phyloP scores from a whole-genome alignment of 2,329 filamentous ascomycete species.

The Byssothecium circinans region DNA sequence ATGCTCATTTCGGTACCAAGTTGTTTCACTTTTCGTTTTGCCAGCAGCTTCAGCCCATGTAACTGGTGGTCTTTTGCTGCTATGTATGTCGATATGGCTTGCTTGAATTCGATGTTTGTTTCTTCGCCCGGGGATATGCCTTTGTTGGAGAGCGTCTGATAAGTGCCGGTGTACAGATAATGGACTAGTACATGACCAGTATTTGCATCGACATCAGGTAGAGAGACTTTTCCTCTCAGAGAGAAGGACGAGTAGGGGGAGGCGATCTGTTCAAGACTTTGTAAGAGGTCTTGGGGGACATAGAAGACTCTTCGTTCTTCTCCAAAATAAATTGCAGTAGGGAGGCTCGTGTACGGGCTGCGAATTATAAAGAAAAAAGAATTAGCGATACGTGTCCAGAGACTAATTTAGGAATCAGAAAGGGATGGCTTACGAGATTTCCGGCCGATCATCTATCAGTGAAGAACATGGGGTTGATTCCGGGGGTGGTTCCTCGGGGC shows the following conservation, averaged over 20 bases:
- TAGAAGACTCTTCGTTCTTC: slow-evolving; percentile 3
- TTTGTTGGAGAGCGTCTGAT: slow-evolving; percentile 24
- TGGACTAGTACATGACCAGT: slow-evolving; percentile 1
- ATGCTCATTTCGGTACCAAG: slow-evolving; percentile 9
- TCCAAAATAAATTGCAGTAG: slow-evolving; percentile 7
- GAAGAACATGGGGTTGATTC: slow-evolving; percentile 6
- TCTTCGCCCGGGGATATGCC: slow-evolving; percentile 1
- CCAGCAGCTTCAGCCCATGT: slow-evolving; percentile 14
- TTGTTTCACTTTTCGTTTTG: slow-evolving; percentile 10
- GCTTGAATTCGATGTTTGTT: slow-evolving; percentile 16
- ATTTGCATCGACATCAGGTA: not conserved
- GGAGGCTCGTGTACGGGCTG: slow-evolving; percentile 11
- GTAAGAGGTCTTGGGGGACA: slow-evolving; percentile 9
- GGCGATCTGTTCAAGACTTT: slow-evolving; percentile 4
- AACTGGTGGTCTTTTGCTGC: slow-evolving; percentile 13
- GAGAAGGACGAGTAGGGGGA: slow-evolving; percentile 2
- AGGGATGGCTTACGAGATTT: slow-evolving; percentile 11
- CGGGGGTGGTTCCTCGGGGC: slow-evolving; percentile 2
- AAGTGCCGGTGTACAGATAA: slow-evolving; percentile 21
- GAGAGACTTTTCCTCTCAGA: not conserved
- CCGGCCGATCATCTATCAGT: slow-evolving; percentile 7
- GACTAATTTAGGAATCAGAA: slow-evolving; percentile 4
- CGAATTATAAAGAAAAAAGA: slow-evolving; percentile 9
- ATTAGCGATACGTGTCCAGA: slow-evolving; percentile 1
- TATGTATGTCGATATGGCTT: slow-evolving; percentile 16